Evolutionary conservation across 2,329 filamentous ascomycete genomes (phyloP).

Genomic region (Cercospora sesami): DNA sequence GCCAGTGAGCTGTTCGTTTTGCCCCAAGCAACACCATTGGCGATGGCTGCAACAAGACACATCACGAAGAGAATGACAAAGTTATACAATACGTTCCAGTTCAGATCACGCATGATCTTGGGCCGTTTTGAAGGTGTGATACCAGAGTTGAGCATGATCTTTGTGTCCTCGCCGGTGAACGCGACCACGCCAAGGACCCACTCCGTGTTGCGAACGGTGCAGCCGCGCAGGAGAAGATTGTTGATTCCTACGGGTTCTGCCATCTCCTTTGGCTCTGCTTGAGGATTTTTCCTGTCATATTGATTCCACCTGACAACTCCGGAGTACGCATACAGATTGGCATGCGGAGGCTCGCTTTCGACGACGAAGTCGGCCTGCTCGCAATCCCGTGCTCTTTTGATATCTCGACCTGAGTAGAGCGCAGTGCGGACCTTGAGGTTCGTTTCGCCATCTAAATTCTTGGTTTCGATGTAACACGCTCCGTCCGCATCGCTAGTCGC

Average conservation of each 20-base stretch:
- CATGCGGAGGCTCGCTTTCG: conserved; percentile 86
- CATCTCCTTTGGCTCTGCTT: conserved; percentile 71
- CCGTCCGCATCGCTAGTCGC: conserved; percentile 93
- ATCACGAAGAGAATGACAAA: conserved; percentile 86
- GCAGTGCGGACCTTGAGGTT: conserved; percentile 95
- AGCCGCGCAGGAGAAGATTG: conserved; percentile 90
- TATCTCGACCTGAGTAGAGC: conserved; percentile 75
- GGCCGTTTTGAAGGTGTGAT: conserved; percentile 92
- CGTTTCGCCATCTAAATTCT: conserved; percentile 96
- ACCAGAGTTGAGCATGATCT: conserved; percentile 98
- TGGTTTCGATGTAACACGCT: conserved; percentile 95
- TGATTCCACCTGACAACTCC: conserved; percentile 88
- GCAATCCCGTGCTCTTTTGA: conserved; percentile 89
- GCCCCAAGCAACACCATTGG: conserved; percentile 80
- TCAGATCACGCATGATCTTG: conserved; percentile 86
- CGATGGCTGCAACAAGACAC: conserved; percentile 81
- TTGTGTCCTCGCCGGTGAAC: conserved; percentile 94
- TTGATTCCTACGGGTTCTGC: conserved; percentile 92
- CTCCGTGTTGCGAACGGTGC: conserved; percentile 90
- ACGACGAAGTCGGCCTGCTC: conserved; percentile 84
- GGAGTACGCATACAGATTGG: conserved; percentile 94
- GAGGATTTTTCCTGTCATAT: conserved; percentile 61
- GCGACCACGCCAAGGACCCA: conserved; percentile 91
- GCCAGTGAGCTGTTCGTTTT: conserved; percentile 70
- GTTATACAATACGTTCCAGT: conserved; percentile 97